These are phyloP conservation scores for Monosporascus sp. DNA, from an alignment of 2,329 filamentous ascomycete species.

Conservation along the genomic window DNA sequence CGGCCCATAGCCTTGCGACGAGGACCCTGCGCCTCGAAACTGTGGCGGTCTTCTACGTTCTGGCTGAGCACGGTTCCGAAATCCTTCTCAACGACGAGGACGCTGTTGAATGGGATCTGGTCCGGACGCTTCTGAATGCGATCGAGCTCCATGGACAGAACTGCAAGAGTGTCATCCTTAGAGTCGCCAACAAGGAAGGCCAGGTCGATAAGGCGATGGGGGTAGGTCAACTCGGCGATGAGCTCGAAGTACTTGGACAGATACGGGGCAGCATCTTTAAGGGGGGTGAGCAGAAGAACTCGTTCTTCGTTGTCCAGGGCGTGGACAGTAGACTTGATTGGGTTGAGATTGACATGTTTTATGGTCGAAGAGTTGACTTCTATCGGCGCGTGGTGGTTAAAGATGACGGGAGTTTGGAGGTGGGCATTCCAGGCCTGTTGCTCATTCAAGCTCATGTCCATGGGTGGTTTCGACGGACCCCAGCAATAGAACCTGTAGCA, in stretches of 20 bases:
- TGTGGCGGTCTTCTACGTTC: slow-evolving; percentile 76
- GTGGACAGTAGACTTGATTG: slow-evolving; percentile 73
- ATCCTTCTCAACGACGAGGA: slow-evolving; percentile 83
- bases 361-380: slow-evolving; percentile 79
- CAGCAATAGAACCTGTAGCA: slow-evolving; percentile 86
- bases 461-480: slow-evolving; percentile 90
- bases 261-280: slow-evolving; percentile 81
- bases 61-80: slow-evolving; percentile 75
- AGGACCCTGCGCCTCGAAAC: slow-evolving; percentile 81
- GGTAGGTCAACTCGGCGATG: slow-evolving; percentile 83
- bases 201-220: slow-evolving; percentile 90
- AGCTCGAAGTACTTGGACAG: slow-evolving; percentile 92
- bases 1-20: slow-evolving; percentile 85
- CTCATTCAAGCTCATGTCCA: slow-evolving; percentile 91
- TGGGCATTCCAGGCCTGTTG: slow-evolving; percentile 85
- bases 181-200: slow-evolving; percentile 93
- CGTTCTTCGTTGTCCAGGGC: slow-evolving; percentile 78
- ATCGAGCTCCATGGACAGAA: slow-evolving; percentile 78
- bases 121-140: slow-evolving; percentile 79
- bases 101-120: slow-evolving; percentile 79
- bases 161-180: slow-evolving; percentile 84
- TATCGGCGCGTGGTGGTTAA: slow-evolving; percentile 89
- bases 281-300: slow-evolving; percentile 84
- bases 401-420: slow-evolving; percentile 86
- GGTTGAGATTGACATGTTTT: slow-evolving; percentile 76